Percentiles rank a stretch among this genome's conserved stretches.
Evolutionary conservation across 108 stramenopile species (phyloP).

Genomic region (Seminavis robusta): DNA sequence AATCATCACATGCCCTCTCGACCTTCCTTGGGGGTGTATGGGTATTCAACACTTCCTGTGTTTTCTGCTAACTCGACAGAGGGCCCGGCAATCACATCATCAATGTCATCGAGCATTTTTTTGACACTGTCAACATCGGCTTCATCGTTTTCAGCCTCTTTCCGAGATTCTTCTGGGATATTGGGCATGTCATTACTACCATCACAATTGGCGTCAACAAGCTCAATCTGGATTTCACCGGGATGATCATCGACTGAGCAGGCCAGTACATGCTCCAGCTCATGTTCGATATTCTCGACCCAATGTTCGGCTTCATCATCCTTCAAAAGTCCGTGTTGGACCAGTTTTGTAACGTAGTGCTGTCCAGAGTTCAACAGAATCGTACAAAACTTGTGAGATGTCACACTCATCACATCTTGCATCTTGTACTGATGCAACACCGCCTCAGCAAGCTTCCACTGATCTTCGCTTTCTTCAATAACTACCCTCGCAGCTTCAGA

Average conservation of each 20-base stretch:
- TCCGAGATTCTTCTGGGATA: too few relatives aligned
- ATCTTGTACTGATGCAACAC: slow-evolving; percentile 25
- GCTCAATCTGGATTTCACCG: slow-evolving; percentile 7
- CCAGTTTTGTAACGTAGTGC: slow-evolving; percentile 36
- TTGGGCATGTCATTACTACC: too few relatives aligned
- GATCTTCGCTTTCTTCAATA: slow-evolving; percentile 43
- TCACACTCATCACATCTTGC: slow-evolving; percentile 29
- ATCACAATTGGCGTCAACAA: too few relatives aligned
- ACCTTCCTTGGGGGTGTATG: too few relatives aligned
- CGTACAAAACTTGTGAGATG: slow-evolving; percentile 66
- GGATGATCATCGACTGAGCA: slow-evolving; percentile 15
- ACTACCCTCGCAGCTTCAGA: slow-evolving; percentile 43
- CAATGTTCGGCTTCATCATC: slow-evolving; percentile 56
- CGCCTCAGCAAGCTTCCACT: slow-evolving; percentile 33
- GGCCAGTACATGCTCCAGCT: slow-evolving; percentile 11
- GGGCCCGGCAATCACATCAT: too few relatives aligned
- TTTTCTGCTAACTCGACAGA: too few relatives aligned
- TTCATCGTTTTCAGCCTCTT: too few relatives aligned
- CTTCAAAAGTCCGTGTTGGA: slow-evolving; percentile 45
- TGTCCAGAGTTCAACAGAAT: slow-evolving; percentile 50
- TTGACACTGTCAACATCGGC: too few relatives aligned
- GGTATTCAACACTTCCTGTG: too few relatives aligned
- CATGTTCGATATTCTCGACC: slow-evolving; percentile 44
- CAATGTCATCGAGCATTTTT: too few relatives aligned
- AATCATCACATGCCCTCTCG: too few relatives aligned